phyloP scores from a whole-genome alignment of 192 early-diverging fungal species.

The Dissophora ornata region DNA sequence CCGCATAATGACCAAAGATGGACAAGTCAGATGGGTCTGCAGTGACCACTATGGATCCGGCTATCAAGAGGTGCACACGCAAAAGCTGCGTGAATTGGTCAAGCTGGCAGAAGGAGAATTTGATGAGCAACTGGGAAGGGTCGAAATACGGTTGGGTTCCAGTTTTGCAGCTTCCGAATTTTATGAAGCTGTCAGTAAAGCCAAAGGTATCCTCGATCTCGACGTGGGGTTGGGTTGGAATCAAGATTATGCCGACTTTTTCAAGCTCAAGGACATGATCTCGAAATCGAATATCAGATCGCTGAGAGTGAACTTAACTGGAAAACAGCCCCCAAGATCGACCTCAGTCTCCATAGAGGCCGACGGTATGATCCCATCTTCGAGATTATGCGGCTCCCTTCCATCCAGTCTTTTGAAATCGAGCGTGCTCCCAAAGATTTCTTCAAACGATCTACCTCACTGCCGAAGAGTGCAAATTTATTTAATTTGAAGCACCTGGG shows the following conservation, averaged over 20 bases:
- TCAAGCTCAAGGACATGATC: background rate
- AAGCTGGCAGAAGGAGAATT: constrained; percentile 5
- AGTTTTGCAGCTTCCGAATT: constrained; percentile 15
- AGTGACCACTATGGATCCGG: constrained; percentile 16
- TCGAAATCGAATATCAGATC: too few species aligned
- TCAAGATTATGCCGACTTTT: constrained; percentile 6
- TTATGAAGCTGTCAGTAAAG: constrained; percentile 17
- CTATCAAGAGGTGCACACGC: constrained; percentile 12
- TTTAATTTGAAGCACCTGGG: too few species aligned
- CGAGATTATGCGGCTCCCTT: too few species aligned
- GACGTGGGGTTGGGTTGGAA: background rate
- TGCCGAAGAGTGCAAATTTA: too few species aligned
- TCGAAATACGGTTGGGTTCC: constrained; percentile 5
- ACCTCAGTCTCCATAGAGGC: too few species aligned
- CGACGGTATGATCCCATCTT: too few species aligned
- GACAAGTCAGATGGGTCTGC: constrained; percentile 40
- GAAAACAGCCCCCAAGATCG: too few species aligned
- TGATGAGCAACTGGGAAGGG: constrained; percentile 27
- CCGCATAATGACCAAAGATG: constrained; percentile 16
- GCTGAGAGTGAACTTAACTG: too few species aligned
- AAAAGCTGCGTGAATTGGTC: constrained; percentile 9
- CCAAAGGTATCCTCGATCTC: constrained; percentile 20
- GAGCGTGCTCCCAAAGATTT: too few species aligned
- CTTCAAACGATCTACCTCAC: too few species aligned
- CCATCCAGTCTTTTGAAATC: too few species aligned